Evolutionary conservation across 2,329 filamentous ascomycete genomes (phyloP).

Genomic region (Setomelanomma holmii): DNA sequence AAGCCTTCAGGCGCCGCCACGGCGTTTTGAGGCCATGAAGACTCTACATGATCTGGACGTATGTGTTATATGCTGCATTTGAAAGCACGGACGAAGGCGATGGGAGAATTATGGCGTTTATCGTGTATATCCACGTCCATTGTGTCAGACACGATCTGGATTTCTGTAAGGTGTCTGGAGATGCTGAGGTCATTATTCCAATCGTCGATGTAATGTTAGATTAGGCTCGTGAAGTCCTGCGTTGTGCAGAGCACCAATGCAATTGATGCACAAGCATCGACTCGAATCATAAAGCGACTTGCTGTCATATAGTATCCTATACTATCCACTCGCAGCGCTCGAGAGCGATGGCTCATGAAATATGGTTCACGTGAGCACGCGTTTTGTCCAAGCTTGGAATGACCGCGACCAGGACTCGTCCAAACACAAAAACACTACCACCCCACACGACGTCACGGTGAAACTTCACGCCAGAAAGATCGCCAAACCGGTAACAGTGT

Average conservation of each 20-base stretch:
- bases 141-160: neutral
- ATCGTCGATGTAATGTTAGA: constrained; percentile 12
- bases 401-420: constrained; percentile 13
- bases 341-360: neutral
- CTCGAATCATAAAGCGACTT: too few relatives aligned
- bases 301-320: too few relatives aligned
- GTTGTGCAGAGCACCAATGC: neutral
- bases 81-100: constrained; percentile 9
- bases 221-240: neutral
- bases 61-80: neutral
- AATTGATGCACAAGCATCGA: neutral
- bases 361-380: constrained; percentile 23
- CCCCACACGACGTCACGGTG: neutral
- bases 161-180: neutral
- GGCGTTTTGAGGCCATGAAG: constrained; percentile 41
- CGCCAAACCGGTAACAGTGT: neutral
- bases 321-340: too few relatives aligned
- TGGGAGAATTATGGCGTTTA: constrained; percentile 18
- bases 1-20: constrained; percentile 79
- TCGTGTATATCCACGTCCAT: constrained; percentile 19
- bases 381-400: constrained; percentile 14
- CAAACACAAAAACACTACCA: constrained; percentile 1
- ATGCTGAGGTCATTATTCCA: constrained; percentile 2
- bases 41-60: neutral
- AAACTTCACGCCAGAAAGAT: neutral